Conservation (phyloP, 192 early-diverging fungal species). For the Borealophlyctis nickersoniae region DNA sequence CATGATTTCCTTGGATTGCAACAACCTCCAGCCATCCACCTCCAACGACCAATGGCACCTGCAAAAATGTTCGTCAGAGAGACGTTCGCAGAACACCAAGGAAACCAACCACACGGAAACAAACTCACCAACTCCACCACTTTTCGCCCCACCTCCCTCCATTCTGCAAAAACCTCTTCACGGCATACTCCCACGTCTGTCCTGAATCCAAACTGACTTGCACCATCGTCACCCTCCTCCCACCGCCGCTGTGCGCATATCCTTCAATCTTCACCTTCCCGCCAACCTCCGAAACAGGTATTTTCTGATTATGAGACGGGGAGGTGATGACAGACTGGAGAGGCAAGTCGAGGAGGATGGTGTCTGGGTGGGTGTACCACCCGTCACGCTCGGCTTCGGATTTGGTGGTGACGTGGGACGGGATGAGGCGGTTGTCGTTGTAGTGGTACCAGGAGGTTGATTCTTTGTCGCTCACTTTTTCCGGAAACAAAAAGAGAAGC, state of each 20-base stretch:
- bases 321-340: constrained; percentile 75
- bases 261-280: constrained; percentile 34
- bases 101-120: neutral
- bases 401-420: constrained; percentile 50
- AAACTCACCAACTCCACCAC: constrained; percentile 59
- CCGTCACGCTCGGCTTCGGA: constrained; percentile 27
- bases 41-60: neutral
- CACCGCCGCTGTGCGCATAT: constrained; percentile 79
- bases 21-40: neutral
- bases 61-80: neutral
- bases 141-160: constrained; percentile 28
- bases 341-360: constrained; percentile 69
- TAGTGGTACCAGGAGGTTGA: constrained; percentile 72
- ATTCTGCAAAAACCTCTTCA: constrained; percentile 39
- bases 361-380: constrained; percentile 61
- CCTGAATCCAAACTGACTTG: constrained; percentile 79
- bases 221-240: constrained; percentile 69
- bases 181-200: constrained; percentile 62
- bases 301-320: constrained; percentile 45
- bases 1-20: neutral
- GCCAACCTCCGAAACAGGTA: constrained; percentile 29
- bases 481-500: neutral
- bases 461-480: constrained; percentile 47
- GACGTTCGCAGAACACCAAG: neutral
- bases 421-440: constrained; percentile 79